Conservation (phyloP, 306 rosid genomes). For the Castanea crenata region DNA sequence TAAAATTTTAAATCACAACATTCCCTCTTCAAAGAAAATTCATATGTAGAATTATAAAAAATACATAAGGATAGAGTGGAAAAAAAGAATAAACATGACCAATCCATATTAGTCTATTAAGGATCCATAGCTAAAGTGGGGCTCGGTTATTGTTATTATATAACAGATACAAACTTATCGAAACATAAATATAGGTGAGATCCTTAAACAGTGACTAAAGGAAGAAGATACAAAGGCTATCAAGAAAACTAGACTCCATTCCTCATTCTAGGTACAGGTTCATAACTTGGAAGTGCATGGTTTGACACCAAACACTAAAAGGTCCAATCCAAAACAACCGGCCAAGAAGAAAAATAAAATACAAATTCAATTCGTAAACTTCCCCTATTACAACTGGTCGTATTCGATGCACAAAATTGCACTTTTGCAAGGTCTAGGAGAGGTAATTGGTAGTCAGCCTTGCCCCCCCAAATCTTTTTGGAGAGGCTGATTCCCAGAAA, state of each 20-base stretch:
- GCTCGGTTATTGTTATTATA: background rate
- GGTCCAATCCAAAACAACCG: slow-evolving; percentile 2
- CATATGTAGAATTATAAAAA: background rate
- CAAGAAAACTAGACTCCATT: slow-evolving; percentile 13
- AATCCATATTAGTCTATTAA: too few species aligned
- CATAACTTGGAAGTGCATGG: background rate
- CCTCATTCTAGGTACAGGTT: slow-evolving; percentile 1
- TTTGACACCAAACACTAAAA: slow-evolving; percentile 4
- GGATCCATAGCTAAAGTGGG: too few species aligned
- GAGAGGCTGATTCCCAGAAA: background rate
- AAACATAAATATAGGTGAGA: background rate
- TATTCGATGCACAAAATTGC: too few species aligned
- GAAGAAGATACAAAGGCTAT: slow-evolving; percentile 16
- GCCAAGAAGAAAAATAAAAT: slow-evolving; percentile 4
- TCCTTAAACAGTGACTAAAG: background rate
- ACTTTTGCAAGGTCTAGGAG: too few species aligned
- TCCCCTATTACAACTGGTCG: background rate
- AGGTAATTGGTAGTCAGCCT: too few species aligned
- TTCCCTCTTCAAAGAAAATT: background rate
- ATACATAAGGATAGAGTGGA: too few species aligned
- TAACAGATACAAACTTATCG: background rate
- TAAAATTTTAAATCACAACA: background rate
- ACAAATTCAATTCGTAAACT: background rate
- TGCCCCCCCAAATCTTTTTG: too few species aligned
- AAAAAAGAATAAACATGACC: too few species aligned